A percentile compares a stretch with the other conserved stretches of the same genome.
Evolutionary conservation across 2,329 filamentous ascomycete genomes (phyloP).

Genomic region (Aspergillaceae sp.): DNA sequence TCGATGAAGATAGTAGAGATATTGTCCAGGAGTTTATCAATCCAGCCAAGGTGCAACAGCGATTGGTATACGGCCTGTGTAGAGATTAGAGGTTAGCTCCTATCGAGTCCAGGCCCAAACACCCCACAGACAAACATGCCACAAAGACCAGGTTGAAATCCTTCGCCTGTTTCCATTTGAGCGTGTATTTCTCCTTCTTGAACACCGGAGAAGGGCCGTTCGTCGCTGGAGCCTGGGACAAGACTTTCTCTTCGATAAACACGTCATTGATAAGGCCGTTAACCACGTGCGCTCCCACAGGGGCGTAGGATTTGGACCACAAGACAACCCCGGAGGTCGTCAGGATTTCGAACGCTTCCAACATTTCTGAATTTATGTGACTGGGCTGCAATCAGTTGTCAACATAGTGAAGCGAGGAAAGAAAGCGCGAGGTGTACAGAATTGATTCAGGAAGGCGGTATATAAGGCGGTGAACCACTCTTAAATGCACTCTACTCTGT

Average conservation of each 20-base stretch:
- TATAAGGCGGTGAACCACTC: too few relatives aligned
- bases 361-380: slow-evolving; percentile 47
- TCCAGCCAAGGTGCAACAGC: slow-evolving; percentile 88
- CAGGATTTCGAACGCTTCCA: slow-evolving; percentile 94
- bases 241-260: slow-evolving; percentile 88
- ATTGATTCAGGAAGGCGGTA: too few relatives aligned
- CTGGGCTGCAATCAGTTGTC: neutral
- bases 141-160: slow-evolving; percentile 94
- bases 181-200: slow-evolving; percentile 82
- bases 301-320: slow-evolving; percentile 81
- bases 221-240: slow-evolving; percentile 48
- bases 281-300: slow-evolving; percentile 72
- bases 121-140: slow-evolving; percentile 42
- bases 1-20: slow-evolving; percentile 86
- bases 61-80: slow-evolving; percentile 88
- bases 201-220: slow-evolving; percentile 62
- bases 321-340: slow-evolving; percentile 94
- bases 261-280: slow-evolving; percentile 94
- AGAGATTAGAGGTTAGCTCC: slow-evolving; percentile 4
- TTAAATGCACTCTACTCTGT: too few relatives aligned
- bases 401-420: neutral
- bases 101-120: neutral
- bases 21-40: slow-evolving; percentile 92
- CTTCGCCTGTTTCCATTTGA: slow-evolving; percentile 90
- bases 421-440: neutral